Evolutionary conservation across 345 rosid genomes (phyloP).

Genomic region (Fremontodendron californicum): DNA sequence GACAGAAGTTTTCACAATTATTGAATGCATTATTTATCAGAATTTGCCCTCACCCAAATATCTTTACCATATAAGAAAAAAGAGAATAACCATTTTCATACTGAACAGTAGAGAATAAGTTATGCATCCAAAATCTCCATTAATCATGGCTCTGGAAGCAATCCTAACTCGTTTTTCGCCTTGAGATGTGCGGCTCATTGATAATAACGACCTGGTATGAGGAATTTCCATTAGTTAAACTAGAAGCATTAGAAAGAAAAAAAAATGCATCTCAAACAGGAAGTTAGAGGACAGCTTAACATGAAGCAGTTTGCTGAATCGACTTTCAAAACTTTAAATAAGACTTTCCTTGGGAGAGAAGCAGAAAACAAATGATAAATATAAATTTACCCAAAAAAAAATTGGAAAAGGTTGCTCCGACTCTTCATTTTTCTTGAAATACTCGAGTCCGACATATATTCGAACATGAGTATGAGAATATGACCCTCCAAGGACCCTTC

Average conservation of each 20-base stretch:
- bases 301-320: neutral
- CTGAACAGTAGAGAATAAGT: neutral
- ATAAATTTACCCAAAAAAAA: no score
- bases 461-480: no score
- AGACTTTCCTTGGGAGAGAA: neutral
- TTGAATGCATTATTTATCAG: neutral
- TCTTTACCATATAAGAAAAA: neutral
- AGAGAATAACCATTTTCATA: neutral
- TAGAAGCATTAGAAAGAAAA: neutral
- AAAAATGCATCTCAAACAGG: neutral
- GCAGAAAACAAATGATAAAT: neutral
- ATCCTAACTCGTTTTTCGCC: neutral
- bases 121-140: neutral
- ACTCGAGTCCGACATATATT: no score
- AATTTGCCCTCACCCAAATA: neutral
- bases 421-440: no score
- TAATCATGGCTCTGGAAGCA: neutral
- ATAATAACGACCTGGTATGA: neutral
- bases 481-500: no score
- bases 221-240: neutral
- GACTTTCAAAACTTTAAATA: neutral
- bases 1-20: neutral
- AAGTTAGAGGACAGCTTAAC: neutral
- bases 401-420: no score
- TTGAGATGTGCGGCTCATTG: neutral